Evolutionary conservation across 805 yeast species (phyloP), one percentile per base, ranked within the genome.

Genomic region (Ogataea wickerhamii): DNA sequence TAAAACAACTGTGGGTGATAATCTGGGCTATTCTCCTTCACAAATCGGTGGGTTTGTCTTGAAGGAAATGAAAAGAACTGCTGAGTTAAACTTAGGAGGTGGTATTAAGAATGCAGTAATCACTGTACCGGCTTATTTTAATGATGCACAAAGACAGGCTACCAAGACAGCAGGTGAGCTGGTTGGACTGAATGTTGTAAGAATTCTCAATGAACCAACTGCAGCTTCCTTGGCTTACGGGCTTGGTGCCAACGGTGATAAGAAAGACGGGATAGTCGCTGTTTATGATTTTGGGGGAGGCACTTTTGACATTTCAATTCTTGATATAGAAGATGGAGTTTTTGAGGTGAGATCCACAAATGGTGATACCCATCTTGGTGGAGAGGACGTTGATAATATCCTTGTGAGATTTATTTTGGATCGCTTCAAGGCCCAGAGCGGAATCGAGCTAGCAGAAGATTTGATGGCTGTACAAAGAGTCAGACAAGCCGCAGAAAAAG

Each of bases 261-360:
- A 81, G 67, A 78, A 73, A 61, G 84, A 81, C 58, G 68, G 68
- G 8, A 52, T 67, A 61, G 91, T 89, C 51, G 96, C 97, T 36
- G 97, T 88, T 46, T 88, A 87, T 73, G 97, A 88, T 73, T 75
- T 88, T 53, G 97, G 97, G 72, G 97, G 97, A 60, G 97, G 97
- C 71, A 88, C 97, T 48, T 88, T 88, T 67, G 97, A 88, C 80
- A 82, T 88, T 63, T 89, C 96, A 47, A 85, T 88, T 58, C 76
- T 88, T 58, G 97, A 89, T 72, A 89, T 88, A 56, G 96, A 88
- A 67, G 89, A 88, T 61, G 97, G 97, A 68, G 96, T 88, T 44
- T 88, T 88, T 63, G 97, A 88, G 74, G 97, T 88, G 60, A 82
- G 85, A 71, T 80, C 96, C 40, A 88, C 97, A 54, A 87, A 88